Evolutionary conservation across 1,284 basidiomycete species (phyloP), one percentile per base, ranked within the genome.

Genomic region (Boletus smithii): DNA sequence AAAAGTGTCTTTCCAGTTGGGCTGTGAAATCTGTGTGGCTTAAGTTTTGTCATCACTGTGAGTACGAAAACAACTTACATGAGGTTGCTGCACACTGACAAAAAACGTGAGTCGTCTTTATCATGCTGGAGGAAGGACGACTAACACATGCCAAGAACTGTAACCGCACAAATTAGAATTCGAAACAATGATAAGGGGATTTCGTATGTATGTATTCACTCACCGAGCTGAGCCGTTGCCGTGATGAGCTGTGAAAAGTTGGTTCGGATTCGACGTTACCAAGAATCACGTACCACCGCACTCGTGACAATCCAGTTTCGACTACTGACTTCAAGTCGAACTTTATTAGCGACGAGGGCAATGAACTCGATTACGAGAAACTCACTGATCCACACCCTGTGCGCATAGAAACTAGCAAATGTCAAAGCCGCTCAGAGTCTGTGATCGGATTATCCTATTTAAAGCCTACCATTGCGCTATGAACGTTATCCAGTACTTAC

Each of bases 341-440:
- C 2, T 32, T 8, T 8, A 32, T 32, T 16, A 17, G 16, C 16
- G 31, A 17, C 6, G 16, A 8, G 8, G 4, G 31, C 3, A 17
- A 7, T n/a, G n/a, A n/a, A n/a, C n/a, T n/a, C n/a, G n/a, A 8
- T 7, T n/a, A 37, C 14, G 17, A 9, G 14, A 37, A 23, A 26
- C 36, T 26, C 23, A 37, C 36, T 37, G 36, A 37, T 37, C 36
- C 36, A 37, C 23, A 37, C 36, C 23, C 36, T 37, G n/a, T 37
- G 36, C 10, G 36, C 36, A 16, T 37, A 37, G 10, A 37, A 37
- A 37, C 36, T 37, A 17, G 23, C n/a, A n/a, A 24, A n/a, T 16
- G n/a, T 37, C 1, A 37, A 13, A 24, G 5, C 9, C 10, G 10
- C n/a, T 26, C n/a, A n/a, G n/a, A n/a, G 18, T 20, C 18, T 8